Evolutionary conservation across 83 land plant genomes (phyloP), one percentile per base, ranked within the genome.

Genomic region (Diphasiastrum complanatum): DNA sequence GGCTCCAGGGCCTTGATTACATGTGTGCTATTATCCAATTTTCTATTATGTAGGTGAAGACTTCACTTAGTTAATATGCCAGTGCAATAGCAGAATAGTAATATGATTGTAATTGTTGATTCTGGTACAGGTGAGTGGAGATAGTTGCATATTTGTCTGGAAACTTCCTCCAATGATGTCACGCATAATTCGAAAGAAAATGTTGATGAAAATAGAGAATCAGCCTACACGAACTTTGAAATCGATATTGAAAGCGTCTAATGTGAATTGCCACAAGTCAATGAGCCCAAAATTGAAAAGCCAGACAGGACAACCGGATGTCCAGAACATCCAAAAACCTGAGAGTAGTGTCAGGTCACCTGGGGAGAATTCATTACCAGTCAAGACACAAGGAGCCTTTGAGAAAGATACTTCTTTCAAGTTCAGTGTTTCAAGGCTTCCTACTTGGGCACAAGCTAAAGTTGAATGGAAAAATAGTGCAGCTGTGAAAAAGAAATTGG

Each of bases 91-190:
- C n/a, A n/a, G n/a, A n/a, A n/a, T n/a, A n/a, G n/a, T n/a, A n/a
- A n/a, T n/a, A n/a, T n/a, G n/a, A n/a, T n/a, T n/a, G n/a, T n/a
- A n/a, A n/a, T n/a, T n/a, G n/a, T n/a, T n/a, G n/a, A n/a, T n/a
- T n/a, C n/a, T 33, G 3, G 35, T 70, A 36, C 65, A 85, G 90
- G 87, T 85, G 14, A 77, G 84, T 72, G 90, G 84, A 60, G 90
- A 85, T 51, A 71, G 86, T 50, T 85, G 90, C 70, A 83, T 85
- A 12, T 85, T 85, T 62, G 64, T 85, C 4, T 85, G 90, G 90
- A 75, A 73, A 61, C 45, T 83, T 36, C 90, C 90, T 26, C 54
- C 70, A n/a, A 34, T n/a, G 47, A 40, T 85, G 43, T 74, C 82
- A 51, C 74, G 77, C 41, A 72, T 32, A 22, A 83, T 85, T 75